Evolutionary conservation across 257 asterid genomes (phyloP).

Genomic region (Solanum microdontum): DNA sequence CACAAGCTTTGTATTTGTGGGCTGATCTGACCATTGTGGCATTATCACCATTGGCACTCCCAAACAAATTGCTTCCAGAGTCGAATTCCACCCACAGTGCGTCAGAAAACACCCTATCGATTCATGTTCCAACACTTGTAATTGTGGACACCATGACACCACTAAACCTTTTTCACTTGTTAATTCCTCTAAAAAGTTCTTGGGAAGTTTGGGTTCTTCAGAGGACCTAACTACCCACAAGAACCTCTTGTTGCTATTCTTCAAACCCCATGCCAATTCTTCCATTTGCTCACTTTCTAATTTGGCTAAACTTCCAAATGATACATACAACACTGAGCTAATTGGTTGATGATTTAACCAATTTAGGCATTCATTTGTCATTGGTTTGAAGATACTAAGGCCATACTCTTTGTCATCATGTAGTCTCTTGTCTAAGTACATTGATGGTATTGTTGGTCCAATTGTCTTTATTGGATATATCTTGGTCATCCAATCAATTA

Average conservation of each 20-base stretch:
- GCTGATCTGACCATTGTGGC: constrained; percentile 32
- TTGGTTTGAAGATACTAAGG: not conserved
- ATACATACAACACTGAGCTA: not conserved
- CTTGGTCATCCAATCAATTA: not conserved
- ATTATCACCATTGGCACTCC: not conserved
- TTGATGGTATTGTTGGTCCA: not conserved
- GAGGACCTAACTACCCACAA: not conserved
- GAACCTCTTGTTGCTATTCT: not conserved
- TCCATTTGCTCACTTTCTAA: not conserved
- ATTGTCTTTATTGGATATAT: not conserved
- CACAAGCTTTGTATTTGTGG: constrained; percentile 27
- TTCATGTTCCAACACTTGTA: not conserved
- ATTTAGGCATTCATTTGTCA: not conserved
- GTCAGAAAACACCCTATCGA: constrained; percentile 18
- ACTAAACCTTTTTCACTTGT: not conserved
- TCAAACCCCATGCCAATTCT: not conserved
- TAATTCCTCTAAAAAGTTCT: not conserved
- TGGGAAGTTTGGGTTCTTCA: not conserved
- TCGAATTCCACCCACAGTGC: constrained; percentile 57
- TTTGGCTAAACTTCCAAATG: not conserved
- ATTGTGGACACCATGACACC: not conserved
- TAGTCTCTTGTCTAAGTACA: not conserved
- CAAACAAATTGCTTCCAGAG: constrained; percentile 25
- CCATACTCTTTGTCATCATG: not conserved
- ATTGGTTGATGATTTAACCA: not conserved